A percentile compares a stretch with the other conserved stretches of the same genome.
Evolutionary conservation across 1,139 yeast genomes (phyloP).

Genomic region (Taphrina betulina): DNA sequence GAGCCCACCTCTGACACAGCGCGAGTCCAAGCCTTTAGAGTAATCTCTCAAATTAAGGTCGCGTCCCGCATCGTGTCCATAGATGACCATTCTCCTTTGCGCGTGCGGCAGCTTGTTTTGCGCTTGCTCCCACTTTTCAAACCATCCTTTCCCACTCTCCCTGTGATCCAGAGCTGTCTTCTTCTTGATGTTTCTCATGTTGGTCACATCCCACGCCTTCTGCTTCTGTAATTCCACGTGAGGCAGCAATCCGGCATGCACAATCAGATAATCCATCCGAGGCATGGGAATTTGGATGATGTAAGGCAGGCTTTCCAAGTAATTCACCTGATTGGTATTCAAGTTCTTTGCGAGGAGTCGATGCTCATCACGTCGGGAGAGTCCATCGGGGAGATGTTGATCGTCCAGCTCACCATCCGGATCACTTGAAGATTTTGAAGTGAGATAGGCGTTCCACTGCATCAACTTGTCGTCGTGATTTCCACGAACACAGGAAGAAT

Average conservation of each 20-base stretch:
- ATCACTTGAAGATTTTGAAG: neutral
- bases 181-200: conserved; percentile 22
- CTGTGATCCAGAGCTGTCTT: conserved; percentile 19
- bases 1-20: conserved; percentile 73
- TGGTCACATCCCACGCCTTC: conserved; percentile 30
- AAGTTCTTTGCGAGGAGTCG: conserved; percentile 22
- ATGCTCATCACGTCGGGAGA: conserved; percentile 26
- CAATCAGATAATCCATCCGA: conserved; percentile 8
- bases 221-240: conserved; percentile 1
- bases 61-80: conserved; percentile 84
- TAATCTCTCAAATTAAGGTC: conserved; percentile 67
- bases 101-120: conserved; percentile 46
- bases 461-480: conserved; percentile 77
- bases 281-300: conserved; percentile 5
- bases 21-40: conserved; percentile 77
- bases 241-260: conserved; percentile 23
- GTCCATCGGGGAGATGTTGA: conserved; percentile 19
- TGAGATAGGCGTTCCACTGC: conserved; percentile 53
- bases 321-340: conserved; percentile 4
- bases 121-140: conserved; percentile 52
- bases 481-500: conserved; percentile 75
- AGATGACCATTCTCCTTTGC: conserved; percentile 56
- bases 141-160: conserved; percentile 28
- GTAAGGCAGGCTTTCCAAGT: conserved; percentile 24
- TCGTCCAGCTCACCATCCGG: conserved; percentile 12